Evolutionary conservation across 2,329 filamentous ascomycete species (phyloP).

Genomic region (Pseudogymnoascus sp.): DNA sequence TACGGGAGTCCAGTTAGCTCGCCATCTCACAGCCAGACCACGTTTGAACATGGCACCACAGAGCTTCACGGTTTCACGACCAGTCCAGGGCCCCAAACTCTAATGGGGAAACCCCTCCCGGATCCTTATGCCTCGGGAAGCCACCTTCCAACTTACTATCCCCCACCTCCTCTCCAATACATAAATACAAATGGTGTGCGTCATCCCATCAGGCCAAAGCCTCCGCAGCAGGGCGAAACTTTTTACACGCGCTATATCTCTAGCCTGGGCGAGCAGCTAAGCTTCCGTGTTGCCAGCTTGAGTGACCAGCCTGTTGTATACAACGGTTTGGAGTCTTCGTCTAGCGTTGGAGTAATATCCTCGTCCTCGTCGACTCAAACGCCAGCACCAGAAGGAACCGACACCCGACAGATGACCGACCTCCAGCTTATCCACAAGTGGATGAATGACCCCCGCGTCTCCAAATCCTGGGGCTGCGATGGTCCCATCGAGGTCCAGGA

Average conservation of each 20-base stretch:
- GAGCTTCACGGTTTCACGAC: slow-evolving; percentile 33
- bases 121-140: slow-evolving; percentile 76
- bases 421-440: slow-evolving; percentile 69
- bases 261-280: slow-evolving; percentile 74
- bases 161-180: slow-evolving; percentile 75
- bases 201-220: slow-evolving; percentile 81
- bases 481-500: slow-evolving; percentile 50
- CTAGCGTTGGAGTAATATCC: slow-evolving; percentile 17
- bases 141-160: slow-evolving; percentile 85
- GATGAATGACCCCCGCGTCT: slow-evolving; percentile 81
- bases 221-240: slow-evolving; percentile 79
- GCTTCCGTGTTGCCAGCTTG: slow-evolving; percentile 75
- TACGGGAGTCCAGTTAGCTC: slow-evolving; percentile 47
- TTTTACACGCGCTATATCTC: slow-evolving; percentile 87
- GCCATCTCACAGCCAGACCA: slow-evolving; percentile 30
- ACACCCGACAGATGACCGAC: slow-evolving; percentile 39
- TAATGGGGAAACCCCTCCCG: slow-evolving; percentile 18
- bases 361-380: slow-evolving; percentile 43
- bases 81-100: slow-evolving; percentile 28
- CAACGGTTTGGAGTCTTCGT: slow-evolving; percentile 44
- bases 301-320: slow-evolving; percentile 57
- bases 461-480: slow-evolving; percentile 72
- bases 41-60: slow-evolving; percentile 17
- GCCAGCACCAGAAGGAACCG: slow-evolving; percentile 23
- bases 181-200: slow-evolving; percentile 68